phyloP scores from a whole-genome alignment of 2,329 filamentous ascomycete genomes.

The Pyrenochaeta sp. region DNA sequence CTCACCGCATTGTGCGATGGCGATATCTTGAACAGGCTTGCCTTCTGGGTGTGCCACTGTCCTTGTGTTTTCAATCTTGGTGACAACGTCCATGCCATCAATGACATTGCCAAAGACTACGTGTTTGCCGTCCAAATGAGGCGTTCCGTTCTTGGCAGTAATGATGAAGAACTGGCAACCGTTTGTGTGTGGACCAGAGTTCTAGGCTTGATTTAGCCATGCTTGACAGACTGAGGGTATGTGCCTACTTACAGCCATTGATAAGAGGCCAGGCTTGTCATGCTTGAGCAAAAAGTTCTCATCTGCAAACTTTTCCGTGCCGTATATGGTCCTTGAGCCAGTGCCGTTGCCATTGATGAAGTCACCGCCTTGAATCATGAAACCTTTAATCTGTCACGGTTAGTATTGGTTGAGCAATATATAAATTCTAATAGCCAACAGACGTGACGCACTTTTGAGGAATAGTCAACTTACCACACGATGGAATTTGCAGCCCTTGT shows the following conservation, averaged over 20 bases:
- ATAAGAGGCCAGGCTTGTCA: constrained; percentile 79
- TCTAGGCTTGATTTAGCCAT: constrained; percentile 60
- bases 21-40: constrained; percentile 83
- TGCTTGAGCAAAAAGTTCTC: constrained; percentile 89
- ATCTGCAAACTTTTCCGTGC: constrained; percentile 82
- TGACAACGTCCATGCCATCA: constrained; percentile 88
- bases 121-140: constrained; percentile 91
- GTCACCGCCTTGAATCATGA: constrained; percentile 98
- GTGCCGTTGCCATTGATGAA: constrained; percentile 94
- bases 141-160: constrained; percentile 73
- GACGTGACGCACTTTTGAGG: too few relatives aligned
- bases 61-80: constrained; percentile 90
- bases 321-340: constrained; percentile 88
- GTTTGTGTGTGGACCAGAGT: constrained; percentile 90
- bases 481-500: constrained; percentile 95
- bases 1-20: constrained; percentile 88
- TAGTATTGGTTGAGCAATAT: constrained; percentile 6
- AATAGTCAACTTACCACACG: constrained; percentile 72
- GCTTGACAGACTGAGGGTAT: background rate
- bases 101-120: constrained; percentile 93
- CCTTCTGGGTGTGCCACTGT: constrained; percentile 71
- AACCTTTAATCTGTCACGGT: constrained; percentile 78
- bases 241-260: constrained; percentile 74
- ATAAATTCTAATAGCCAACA: background rate
- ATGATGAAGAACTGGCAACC: constrained; percentile 99